Evolutionary conservation across 345 rosid species (phyloP).

Genomic region (Eucalyptus shirleyi): DNA sequence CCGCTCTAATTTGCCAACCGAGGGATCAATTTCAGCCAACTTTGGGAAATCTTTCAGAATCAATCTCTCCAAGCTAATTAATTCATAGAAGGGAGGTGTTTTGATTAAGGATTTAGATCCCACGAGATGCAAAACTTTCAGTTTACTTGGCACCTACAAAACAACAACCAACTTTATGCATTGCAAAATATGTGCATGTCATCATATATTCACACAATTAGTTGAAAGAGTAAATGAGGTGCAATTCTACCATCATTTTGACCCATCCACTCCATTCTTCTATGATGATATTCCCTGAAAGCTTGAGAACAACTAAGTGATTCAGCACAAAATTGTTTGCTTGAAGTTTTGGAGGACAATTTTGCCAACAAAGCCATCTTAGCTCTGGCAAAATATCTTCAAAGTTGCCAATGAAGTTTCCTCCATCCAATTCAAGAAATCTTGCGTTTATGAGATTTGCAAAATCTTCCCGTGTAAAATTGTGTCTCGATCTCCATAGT

Average conservation of each 20-base stretch:
- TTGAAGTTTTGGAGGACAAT: not conserved
- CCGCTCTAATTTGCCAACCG: not conserved
- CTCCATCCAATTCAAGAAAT: not conserved
- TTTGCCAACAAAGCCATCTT: not conserved
- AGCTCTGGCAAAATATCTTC: not conserved
- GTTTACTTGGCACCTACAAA: not conserved
- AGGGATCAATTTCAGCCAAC: not conserved
- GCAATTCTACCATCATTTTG: not conserved
- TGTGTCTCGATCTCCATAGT: not conserved
- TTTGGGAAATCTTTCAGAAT: not conserved
- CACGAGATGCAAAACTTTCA: not conserved
- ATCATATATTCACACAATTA: too few species aligned
- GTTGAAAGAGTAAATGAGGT: not conserved
- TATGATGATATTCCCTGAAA: not conserved
- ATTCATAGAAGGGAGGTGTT: not conserved
- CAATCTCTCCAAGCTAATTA: not conserved
- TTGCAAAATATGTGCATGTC: not conserved
- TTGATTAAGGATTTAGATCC: not conserved
- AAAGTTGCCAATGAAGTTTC: not conserved
- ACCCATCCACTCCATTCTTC: not conserved
- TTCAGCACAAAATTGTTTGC: not conserved
- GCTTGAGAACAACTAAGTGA: not conserved
- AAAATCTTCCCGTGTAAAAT: not conserved
- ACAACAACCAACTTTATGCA: not conserved
- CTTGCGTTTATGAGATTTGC: not conserved